Evolutionary conservation across 371 early-diverging fungal species (phyloP), one percentile per base, ranked within the genome.

Genomic region (Basidiobolus heterosporus): DNA sequence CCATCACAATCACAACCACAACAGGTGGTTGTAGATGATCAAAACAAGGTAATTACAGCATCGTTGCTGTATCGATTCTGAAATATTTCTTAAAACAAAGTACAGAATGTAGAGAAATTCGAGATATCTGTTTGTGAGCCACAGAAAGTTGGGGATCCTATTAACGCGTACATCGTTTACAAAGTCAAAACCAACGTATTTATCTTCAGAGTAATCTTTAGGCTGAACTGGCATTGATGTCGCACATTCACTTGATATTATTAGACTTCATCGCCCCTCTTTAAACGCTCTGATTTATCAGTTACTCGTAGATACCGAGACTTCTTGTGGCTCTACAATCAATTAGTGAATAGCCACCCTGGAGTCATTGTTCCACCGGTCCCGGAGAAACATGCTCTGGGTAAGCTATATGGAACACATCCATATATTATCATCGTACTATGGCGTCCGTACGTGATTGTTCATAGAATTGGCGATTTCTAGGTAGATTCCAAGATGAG

Each of bases 401-500:
- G 70, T 64, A 59, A 54, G 45, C n/a, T n/a, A 36, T 16, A 17
- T 60, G 18, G 2, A 19, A 40, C 37, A 14, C n/a, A n/a, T n/a
- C n/a, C n/a, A n/a, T n/a, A n/a, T n/a, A n/a, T n/a, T n/a, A n/a
- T n/a, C n/a, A n/a, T n/a, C n/a, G n/a, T n/a, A n/a, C n/a, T n/a
- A n/a, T n/a, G n/a, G n/a, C n/a, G n/a, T n/a, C n/a, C n/a, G n/a
- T n/a, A n/a, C n/a, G n/a, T n/a, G n/a, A n/a, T 30, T 30, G 30
- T 9, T 30, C 5, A 30, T 9, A n/a, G 30, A 3, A 9, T 9
- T 30, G 30, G 18, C 41, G 18, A n/a, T 30, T 11, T 44, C 3
- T 55, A 72, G 88, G 93, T 9, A 78, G 97, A n/a, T 96, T 96
- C 53, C 85, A 88, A 59, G 88, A 91, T 49, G 91, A 89, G 47